Conservation (phyloP, 345 rosid species). For the Lepidium aucheri region DNA sequence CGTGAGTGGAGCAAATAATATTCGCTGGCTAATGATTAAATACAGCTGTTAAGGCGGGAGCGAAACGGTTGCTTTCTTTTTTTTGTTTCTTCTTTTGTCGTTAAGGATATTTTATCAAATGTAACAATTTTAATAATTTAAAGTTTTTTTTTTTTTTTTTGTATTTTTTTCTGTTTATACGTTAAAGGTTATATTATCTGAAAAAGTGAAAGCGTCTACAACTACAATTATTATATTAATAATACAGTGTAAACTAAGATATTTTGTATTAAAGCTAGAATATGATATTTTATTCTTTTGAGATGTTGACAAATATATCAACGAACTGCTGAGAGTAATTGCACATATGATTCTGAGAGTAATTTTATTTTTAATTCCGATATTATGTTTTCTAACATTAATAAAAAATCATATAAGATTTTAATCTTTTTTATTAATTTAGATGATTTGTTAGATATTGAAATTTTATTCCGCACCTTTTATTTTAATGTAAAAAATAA, state of each 20-base stretch:
- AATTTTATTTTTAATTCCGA: not conserved
- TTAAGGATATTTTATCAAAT: constrained; percentile 5
- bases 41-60: constrained; percentile 29
- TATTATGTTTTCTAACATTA: not conserved
- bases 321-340: not conserved
- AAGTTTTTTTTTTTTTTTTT: no score
- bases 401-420: not conserved
- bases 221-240: not conserved
- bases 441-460: not conserved
- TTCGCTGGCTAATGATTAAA: constrained; percentile 22
- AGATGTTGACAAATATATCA: not conserved
- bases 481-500: not conserved
- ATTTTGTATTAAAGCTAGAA: not conserved
- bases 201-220: not conserved
- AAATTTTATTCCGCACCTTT: no score
- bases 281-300: no score
- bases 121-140: not conserved
- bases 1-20: not conserved
- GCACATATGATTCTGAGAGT: not conserved
- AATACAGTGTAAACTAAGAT: not conserved
- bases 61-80: constrained; percentile 13
- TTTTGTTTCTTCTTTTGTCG: constrained; percentile 13
- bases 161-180: no score
- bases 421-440: not conserved
- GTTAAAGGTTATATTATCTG: not conserved